Evolutionary conservation across 192 early-diverging fungal species (phyloP).

Genomic region (Umbelopsis sp.): DNA sequence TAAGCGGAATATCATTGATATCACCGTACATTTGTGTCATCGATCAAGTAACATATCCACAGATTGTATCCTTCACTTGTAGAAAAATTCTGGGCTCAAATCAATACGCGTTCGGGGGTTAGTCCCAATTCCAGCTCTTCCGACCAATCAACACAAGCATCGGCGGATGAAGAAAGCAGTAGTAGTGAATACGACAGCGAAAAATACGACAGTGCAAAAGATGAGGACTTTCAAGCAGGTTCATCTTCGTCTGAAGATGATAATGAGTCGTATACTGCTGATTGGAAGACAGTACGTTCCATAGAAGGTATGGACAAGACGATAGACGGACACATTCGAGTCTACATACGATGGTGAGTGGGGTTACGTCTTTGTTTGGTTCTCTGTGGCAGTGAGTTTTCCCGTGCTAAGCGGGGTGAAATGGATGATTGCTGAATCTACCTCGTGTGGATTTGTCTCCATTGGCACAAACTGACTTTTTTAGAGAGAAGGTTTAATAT

Average conservation of each 20-base stretch:
- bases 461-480: neutral
- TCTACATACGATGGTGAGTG: conserved; percentile 9
- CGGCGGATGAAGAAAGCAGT: neutral
- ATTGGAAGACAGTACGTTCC: neutral
- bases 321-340: neutral
- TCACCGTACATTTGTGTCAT: neutral
- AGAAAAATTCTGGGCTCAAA: neutral
- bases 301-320: conserved; percentile 14
- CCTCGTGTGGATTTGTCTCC: neutral
- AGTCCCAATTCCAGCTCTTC: too few relatives aligned
- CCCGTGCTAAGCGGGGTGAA: neutral
- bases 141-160: neutral
- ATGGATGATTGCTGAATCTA: neutral
- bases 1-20: neutral
- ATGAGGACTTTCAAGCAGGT: neutral
- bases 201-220: neutral
- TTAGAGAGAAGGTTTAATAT: too few relatives aligned
- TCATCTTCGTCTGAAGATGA: neutral
- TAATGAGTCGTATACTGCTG: neutral
- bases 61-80: conserved; percentile 1
- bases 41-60: neutral
- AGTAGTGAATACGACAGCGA: neutral
- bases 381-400: neutral
- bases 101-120: neutral
- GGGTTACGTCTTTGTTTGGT: neutral